Base-by-base conservation (phyloP, 345 rosid genomes). In the Eutrema japonicum region DNA sequence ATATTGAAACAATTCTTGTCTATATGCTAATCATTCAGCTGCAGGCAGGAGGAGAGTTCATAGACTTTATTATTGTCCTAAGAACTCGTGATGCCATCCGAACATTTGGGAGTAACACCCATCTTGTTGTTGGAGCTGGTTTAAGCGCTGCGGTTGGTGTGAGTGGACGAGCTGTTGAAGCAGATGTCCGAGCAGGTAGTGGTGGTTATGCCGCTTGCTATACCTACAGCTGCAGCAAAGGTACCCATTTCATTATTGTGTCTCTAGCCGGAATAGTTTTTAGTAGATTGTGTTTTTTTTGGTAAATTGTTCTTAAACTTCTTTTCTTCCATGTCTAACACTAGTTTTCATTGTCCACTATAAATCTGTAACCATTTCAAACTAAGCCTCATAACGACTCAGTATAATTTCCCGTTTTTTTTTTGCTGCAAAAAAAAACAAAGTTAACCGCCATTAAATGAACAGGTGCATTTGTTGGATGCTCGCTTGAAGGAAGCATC, bases 191-290 rank as follows among this genome's bases (percentile, higher is more conserved):
- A 68, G 97, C 96, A 75, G 98, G 99, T 60, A 91, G 86, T 64
- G 92, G 96, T 66, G 98, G 99, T 77, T 92, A 74, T 85, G 91
- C 97, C 43, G 92, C 99, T 69, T 90, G 97, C 77, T 95, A 95
- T 74, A 90, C 99, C 4, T 95, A 95, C 79, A 95, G 99, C 78
- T 88, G 99, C 82, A 90, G 97, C 76, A 95, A 95, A 95, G 98
- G 99, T 95, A 84, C 35, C 42, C 49, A 13, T 42, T 38, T 75
- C 46, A 32, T 63, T 30, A 49, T 26, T 42, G 51, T 54, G 10
- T 45, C 33, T 41, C 47, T 7, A 57, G 40, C 68, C 12, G 16
- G 29, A 6, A 66, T 73, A 33, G 43, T 18, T 45, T 47, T 49
- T 40, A 62, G 66, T 30, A 3, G 41, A 10, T 35, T 33, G 16